Base-by-base conservation (phyloP, 2,329 filamentous ascomycete species). In the Leptographium flavum region DNA sequence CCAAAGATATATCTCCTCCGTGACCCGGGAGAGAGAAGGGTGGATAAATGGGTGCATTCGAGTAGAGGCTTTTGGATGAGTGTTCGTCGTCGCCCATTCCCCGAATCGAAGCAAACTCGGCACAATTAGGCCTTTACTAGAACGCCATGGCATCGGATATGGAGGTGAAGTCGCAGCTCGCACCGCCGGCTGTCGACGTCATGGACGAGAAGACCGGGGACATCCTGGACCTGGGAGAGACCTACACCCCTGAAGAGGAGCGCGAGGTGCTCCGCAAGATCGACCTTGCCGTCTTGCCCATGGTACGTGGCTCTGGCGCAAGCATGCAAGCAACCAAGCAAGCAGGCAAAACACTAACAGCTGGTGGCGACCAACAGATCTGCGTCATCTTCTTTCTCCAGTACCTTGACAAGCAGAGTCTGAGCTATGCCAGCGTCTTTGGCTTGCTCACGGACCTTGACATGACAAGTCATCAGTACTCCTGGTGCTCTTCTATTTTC, bases 321-420 rank as follows among this genome's bases (percentile, higher is more conserved):
- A 32, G 30, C 6, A 32, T n/a, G 30, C 15, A n/a, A 4, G 30
- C 15, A n/a, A 32, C 30, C n/a, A n/a, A n/a, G n/a, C n/a, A n/a
- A n/a, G n/a, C n/a, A n/a, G n/a, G 30, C 37, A 14, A 5, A 27
- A 5, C 21, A 19, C 35, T 37, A 19, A 37, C 35, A 21, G 19
- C 17, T 37, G 17, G 8, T 19, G 30, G 15, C 15, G 30, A 19
- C n/a, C 19, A 14, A 35, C 9, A 42, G 40, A 51, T 54, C 17
- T 64, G 65, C 49, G 56, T 60, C 30, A 57, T 65, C 23, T 67
- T 66, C 46, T 61, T 68, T 38, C 54, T 67, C 5, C 62, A 68
- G 40, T 68, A 68, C 39, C 54, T 69, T 9, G 64, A 71, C 56
- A 73, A 67, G 54, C 69, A 71, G 42, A 67, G 62, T 46, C 57